Evolutionary conservation across 2,329 filamentous ascomycete genomes (phyloP), one percentile per base, ranked within the genome.

Genomic region (Ophiostoma perfectum): DNA sequence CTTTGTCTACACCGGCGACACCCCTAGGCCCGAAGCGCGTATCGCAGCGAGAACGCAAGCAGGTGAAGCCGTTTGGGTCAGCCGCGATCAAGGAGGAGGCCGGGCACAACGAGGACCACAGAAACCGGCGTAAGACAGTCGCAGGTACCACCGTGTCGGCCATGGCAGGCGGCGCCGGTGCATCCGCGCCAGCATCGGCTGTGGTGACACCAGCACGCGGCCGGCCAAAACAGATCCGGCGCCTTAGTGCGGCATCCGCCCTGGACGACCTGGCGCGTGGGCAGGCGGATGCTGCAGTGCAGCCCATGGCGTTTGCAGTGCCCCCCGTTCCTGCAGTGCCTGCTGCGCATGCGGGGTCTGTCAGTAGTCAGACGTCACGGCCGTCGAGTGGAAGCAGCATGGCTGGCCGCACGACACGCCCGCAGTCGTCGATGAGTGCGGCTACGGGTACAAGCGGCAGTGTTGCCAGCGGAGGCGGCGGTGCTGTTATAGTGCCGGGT

Each of bases 21-120:
- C 73, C 74, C 49, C 77, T 79, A 2, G 77, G 81, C 12, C 82
- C 86, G 5, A 84, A 82, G n/a, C 84, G 90, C 69, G 90, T 90
- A 85, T 88, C 92, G 71, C 80, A 95, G 67, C 86, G 93, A 44
- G 88, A 89, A 68, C 86, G 92, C 70, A 92, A 89, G 75, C 80
- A 80, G 12, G 77, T 82, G 7, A 88, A 82, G 67, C 79, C 84
- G 4, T 79, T 81, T n/a, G 81, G 83, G 27, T 47, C 68, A 38
- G 16, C 55, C 12, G 55, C 36, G 1, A 81, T 83, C 2, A 82
- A 84, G 12, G 83, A 84, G 65, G 82, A 82, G 49, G 80, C 64
- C 4, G 58, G 82, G 27, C 74, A 80, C 42, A 78, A 68, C 8
- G 81, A 80, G 9, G 55, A 60, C 27, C 14, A 12, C 6, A 60